Evolutionary conservation across 768 basidiomycete species (phyloP).

Genomic region (Russula brevipes): DNA sequence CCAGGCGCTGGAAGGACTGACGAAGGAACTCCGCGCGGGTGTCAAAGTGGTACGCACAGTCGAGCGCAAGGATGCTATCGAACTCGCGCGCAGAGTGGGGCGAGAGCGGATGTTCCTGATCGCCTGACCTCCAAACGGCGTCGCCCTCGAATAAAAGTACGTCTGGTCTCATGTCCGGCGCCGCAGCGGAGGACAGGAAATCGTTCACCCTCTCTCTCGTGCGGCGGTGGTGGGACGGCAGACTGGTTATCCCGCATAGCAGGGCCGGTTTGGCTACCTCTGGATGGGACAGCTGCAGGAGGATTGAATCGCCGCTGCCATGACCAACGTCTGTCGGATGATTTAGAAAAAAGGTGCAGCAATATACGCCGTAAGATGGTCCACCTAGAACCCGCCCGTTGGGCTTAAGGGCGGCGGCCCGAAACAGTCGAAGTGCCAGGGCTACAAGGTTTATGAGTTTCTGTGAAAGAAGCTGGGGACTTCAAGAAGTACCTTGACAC

Average conservation of each 20-base stretch:
- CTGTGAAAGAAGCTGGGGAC: not conserved
- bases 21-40: slow-evolving; percentile 48
- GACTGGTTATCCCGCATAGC: slow-evolving; percentile 55
- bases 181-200: slow-evolving; percentile 11
- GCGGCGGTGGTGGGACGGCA: slow-evolving; percentile 44
- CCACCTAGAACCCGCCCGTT: slow-evolving; percentile 52
- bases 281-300: slow-evolving; percentile 47
- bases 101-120: slow-evolving; percentile 44
- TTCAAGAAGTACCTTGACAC: slow-evolving; percentile 45
- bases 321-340: slow-evolving; percentile 55
- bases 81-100: slow-evolving; percentile 32
- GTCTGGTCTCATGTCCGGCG: slow-evolving; percentile 22
- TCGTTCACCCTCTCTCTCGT: slow-evolving; percentile 38
- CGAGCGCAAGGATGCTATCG: slow-evolving; percentile 53
- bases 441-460: slow-evolving; percentile 29
- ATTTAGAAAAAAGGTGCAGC: not conserved
- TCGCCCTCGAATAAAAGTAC: slow-evolving; percentile 46
- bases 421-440: slow-evolving; percentile 49
- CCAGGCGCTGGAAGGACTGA: slow-evolving; percentile 45
- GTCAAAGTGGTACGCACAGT: slow-evolving; percentile 66
- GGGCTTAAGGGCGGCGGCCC: slow-evolving; percentile 37
- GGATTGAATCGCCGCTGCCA: slow-evolving; percentile 61
- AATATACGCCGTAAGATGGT: slow-evolving; percentile 4
- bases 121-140: slow-evolving; percentile 39
- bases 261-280: slow-evolving; percentile 42